Evolutionary conservation across 2,329 filamentous ascomycete species (phyloP), one percentile per base, ranked within the genome.

Genomic region (Fusarium denticulatum): DNA sequence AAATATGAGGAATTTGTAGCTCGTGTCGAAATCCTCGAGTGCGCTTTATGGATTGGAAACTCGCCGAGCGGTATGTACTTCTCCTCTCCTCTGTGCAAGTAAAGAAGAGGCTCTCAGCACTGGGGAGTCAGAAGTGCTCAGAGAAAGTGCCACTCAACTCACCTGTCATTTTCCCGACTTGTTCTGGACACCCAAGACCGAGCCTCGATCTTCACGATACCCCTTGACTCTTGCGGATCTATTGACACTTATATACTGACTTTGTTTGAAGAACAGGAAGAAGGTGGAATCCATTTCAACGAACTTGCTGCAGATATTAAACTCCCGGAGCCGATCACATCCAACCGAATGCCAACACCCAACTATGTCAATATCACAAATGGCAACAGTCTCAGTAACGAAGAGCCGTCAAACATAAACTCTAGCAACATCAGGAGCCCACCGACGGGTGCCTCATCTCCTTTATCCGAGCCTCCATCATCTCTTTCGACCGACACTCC

Each of bases 11-110:
- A 73, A 5, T 79, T 79, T 43, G 76, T 67, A 9, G 42, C 47
- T 22, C 69, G 69, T 28, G 77, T 79, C 13, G 78, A 79, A 61
- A 53, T 79, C 16, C 66, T 79, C 26, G 74, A 79, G 53, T 79
- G 75, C 55, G 70, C 69, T 37, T 71, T 77, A 69, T 79, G 73
- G 74, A 64, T 75, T 53, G 62, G 53, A 39, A 62, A 52, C 28
- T 55, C 64, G 47, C 55, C 53, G 14, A 37, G 28, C 36, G 67
- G 76, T 77, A 64, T 61, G 53, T 42, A n/a, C 13, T 16, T 22
- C 6, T 34, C 22, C 34, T 28, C 24, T 53, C 6, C 24, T 16
- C n/a, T 28, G 20, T 53, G 24, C 11, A 28, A 39, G 20, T 22
- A 37, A 55, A 55, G 15, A 28, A 10, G 20, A 30, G 34, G 20